Conservation (phyloP, 108 stramenopile species). For the Skeletonema tropicum region DNA sequence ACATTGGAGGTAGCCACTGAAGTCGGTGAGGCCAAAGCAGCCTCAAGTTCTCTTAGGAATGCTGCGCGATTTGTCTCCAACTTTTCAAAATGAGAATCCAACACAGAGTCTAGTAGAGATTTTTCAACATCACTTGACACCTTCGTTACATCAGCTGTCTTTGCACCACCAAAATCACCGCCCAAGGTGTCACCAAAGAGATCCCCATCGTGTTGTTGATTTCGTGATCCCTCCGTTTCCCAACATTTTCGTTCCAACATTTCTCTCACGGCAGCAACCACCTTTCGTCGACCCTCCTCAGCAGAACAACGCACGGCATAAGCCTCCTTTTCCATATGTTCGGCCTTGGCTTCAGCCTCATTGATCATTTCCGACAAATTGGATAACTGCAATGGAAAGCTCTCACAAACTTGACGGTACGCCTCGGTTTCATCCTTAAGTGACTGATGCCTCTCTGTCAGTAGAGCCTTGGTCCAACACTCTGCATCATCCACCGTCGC, state of each 20-base stretch:
- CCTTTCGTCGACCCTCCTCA: conserved; percentile 71
- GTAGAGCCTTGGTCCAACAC: conserved; percentile 81
- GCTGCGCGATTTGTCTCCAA: conserved; percentile 67
- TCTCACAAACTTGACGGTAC: conserved; percentile 88
- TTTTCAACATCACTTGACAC: conserved; percentile 8
- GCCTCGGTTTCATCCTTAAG: conserved; percentile 90
- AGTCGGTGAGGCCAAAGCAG: conserved; percentile 33
- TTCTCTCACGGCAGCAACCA: conserved; percentile 66
- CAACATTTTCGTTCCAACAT: conserved; percentile 57
- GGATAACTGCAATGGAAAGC: conserved; percentile 83
- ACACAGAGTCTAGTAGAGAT: conserved; percentile 26
- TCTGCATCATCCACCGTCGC: conserved; percentile 69
- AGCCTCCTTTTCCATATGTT: conserved; percentile 68
- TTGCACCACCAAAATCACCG: not conserved
- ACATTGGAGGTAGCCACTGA: conserved; percentile 43
- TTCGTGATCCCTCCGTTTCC: conserved; percentile 32
- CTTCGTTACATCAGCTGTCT: not conserved
- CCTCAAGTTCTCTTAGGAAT: conserved; percentile 42
- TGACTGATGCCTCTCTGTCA: conserved; percentile 76
- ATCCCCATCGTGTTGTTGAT: conserved; percentile 23
- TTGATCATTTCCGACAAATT: conserved; percentile 75
- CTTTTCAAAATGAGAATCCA: conserved; percentile 57
- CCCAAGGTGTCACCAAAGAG: not conserved
- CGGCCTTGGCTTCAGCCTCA: conserved; percentile 58
- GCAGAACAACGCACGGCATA: conserved; percentile 68